Conservation (phyloP, 768 basidiomycete genomes). For the Solioccasus polychromus region DNA sequence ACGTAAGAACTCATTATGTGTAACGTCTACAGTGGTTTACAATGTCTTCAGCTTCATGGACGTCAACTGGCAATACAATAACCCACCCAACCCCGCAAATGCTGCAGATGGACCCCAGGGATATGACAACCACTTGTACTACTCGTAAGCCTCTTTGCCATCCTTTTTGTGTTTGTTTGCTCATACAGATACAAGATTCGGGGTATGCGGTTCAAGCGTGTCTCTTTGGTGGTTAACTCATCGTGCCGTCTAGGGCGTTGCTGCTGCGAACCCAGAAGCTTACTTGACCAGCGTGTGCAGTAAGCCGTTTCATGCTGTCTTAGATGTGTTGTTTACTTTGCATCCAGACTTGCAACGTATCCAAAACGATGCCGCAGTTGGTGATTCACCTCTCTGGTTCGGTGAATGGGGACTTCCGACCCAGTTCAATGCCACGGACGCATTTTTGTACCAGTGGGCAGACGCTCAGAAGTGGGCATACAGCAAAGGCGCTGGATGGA, state of each 20-base stretch:
- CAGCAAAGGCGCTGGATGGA: slow-evolving; percentile 59
- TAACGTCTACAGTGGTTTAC: slow-evolving; percentile 4
- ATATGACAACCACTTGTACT: slow-evolving; percentile 82
- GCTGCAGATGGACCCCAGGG: slow-evolving; percentile 66
- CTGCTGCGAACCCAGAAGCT: slow-evolving; percentile 58
- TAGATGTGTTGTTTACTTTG: neutral
- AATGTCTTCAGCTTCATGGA: slow-evolving; percentile 69
- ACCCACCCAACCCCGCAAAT: slow-evolving; percentile 67
- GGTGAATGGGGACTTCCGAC: slow-evolving; percentile 66
- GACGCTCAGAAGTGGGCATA: slow-evolving; percentile 74
- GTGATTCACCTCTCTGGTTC: slow-evolving; percentile 50
- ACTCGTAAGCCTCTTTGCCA: slow-evolving; percentile 44
- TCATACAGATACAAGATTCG: slow-evolving; percentile 42
- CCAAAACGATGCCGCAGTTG: slow-evolving; percentile 41
- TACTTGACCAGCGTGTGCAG: slow-evolving; percentile 72
- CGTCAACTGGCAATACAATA: slow-evolving; percentile 69
- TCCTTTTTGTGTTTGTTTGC: slow-evolving; percentile 1
- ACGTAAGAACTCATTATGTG: slow-evolving; percentile 30
- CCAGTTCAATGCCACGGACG: slow-evolving; percentile 60
- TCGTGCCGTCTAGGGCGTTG: slow-evolving; percentile 54
- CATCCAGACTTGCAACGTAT: slow-evolving; percentile 59
- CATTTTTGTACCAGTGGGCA: slow-evolving; percentile 64
- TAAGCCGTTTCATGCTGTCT: slow-evolving; percentile 31
- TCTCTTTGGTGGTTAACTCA: neutral
- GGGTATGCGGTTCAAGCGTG: slow-evolving; percentile 38